Evolutionary conservation across 2,329 filamentous ascomycete species (phyloP).

Genomic region (Furcasterigmium furcatum): DNA sequence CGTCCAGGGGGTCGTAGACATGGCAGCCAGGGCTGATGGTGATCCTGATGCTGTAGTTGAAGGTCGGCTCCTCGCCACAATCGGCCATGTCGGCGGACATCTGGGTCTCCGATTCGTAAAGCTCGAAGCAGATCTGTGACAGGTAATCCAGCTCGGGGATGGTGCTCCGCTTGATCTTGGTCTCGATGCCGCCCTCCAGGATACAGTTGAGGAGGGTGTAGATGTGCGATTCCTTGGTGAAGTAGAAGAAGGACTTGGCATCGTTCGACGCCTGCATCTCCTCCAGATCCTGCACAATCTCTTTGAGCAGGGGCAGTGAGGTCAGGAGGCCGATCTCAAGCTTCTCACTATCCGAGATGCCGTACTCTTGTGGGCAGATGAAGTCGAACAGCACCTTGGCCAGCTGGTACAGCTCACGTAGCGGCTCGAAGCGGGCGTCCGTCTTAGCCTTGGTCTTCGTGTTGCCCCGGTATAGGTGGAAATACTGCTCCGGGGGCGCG

Average conservation of each 20-base stretch:
- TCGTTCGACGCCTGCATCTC: conserved; percentile 94
- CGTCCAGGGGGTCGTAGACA: conserved; percentile 92
- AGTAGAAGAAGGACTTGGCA: conserved; percentile 96
- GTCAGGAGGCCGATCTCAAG: conserved; percentile 97
- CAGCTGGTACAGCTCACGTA: conserved; percentile 89
- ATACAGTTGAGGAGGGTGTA: conserved; percentile 98
- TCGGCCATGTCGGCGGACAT: conserved; percentile 33
- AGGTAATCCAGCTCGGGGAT: conserved; percentile 98
- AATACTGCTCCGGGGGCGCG: conserved; percentile 69
- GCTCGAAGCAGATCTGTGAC: conserved; percentile 95
- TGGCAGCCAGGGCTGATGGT: conserved; percentile 95
- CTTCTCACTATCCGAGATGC: conserved; percentile 93
- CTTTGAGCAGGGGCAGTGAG: conserved; percentile 87
- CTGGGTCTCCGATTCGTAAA: conserved; percentile 90
- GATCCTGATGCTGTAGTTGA: conserved; percentile 94
- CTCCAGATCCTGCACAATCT: conserved; percentile 95
- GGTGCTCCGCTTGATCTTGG: conserved; percentile 91
- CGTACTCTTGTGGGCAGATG: conserved; percentile 97
- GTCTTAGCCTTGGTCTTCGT: conserved; percentile 73
- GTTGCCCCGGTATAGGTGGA: conserved; percentile 82
- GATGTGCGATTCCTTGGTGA: conserved; percentile 98
- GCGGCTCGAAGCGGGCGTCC: conserved; percentile 80
- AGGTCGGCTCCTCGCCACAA: conserved; percentile 63
- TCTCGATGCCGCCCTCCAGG: conserved; percentile 92
- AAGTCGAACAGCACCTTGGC: conserved; percentile 97